A percentile compares a stretch with the other conserved stretches of the same genome.
These are phyloP conservation scores for Zygotorulaspora chibaensis DNA, from an alignment of 805 yeast genomes.

Conservation along the genomic window DNA sequence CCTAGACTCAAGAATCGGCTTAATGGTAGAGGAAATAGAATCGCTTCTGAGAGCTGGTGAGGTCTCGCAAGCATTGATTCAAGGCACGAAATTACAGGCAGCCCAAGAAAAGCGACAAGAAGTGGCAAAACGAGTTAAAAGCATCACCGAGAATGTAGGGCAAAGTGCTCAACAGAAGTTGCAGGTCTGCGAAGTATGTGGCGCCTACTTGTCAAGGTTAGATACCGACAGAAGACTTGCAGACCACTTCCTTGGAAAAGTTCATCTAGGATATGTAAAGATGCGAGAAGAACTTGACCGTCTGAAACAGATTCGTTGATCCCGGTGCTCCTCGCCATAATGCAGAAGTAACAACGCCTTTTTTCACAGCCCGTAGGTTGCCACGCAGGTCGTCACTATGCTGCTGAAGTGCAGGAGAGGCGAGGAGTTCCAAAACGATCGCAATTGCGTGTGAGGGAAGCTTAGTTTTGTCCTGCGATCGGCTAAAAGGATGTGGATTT, in stretches of 20 bases:
- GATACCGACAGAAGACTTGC: slow-evolving; percentile 87
- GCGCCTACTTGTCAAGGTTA: slow-evolving; percentile 77
- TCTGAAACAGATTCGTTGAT: slow-evolving; percentile 23
- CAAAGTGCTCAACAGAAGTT: slow-evolving; percentile 85
- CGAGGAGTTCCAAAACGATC: neutral
- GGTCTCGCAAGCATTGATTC: slow-evolving; percentile 47
- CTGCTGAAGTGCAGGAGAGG: slow-evolving; percentile 2
- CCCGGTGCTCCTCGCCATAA: too few relatives aligned
- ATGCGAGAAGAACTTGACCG: slow-evolving; percentile 57
- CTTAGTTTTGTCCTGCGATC: neutral
- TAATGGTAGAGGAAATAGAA: slow-evolving; percentile 63
- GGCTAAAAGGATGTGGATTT: neutral
- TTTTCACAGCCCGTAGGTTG: too few relatives aligned
- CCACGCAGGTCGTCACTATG: too few relatives aligned
- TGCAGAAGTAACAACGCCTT: too few relatives aligned
- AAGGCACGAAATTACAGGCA: slow-evolving; percentile 44
- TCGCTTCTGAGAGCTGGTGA: slow-evolving; percentile 48
- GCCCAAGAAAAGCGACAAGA: slow-evolving; percentile 46
- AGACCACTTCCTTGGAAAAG: slow-evolving; percentile 84
- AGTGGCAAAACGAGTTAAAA: slow-evolving; percentile 53
- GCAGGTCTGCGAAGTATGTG: slow-evolving; percentile 87
- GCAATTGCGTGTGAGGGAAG: neutral
- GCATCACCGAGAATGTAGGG: slow-evolving; percentile 66
- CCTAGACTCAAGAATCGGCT: slow-evolving; percentile 57
- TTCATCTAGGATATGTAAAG: slow-evolving; percentile 76